phyloP scores from a whole-genome alignment of 768 basidiomycete species.

The Kwoniella europaea region DNA sequence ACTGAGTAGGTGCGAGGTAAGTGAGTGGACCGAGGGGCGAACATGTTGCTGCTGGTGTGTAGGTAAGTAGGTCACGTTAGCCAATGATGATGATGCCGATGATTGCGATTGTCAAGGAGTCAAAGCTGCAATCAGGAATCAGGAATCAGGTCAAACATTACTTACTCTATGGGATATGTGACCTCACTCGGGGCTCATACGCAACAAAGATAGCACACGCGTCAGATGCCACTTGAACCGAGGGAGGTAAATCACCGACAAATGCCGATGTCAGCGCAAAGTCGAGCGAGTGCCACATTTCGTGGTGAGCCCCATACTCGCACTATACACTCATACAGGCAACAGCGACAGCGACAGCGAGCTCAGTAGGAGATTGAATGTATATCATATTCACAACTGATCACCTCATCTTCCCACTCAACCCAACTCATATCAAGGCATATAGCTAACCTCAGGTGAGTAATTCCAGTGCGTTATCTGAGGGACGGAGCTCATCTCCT shows the following conservation, averaged over 20 bases:
- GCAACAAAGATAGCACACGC: slow-evolving; percentile 8
- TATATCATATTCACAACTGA: not conserved
- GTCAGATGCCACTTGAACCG: slow-evolving; percentile 14
- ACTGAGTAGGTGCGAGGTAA: slow-evolving; percentile 30
- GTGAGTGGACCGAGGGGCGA: slow-evolving; percentile 38
- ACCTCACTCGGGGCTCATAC: slow-evolving; percentile 3
- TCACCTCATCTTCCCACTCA: not conserved
- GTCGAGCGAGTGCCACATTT: not conserved
- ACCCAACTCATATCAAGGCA: not conserved
- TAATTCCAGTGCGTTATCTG: not conserved
- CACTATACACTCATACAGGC: no score
- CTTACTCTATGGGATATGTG: not conserved
- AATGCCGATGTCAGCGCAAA: not conserved
- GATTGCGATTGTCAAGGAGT: no score
- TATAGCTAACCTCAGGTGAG: slow-evolving; percentile 2
- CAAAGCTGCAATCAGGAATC: no score
- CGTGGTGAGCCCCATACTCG: slow-evolving; percentile 10
- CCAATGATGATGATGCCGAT: no score
- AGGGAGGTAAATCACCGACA: slow-evolving; percentile 6
- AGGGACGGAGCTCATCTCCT: no score
- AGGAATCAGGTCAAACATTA: slow-evolving; percentile 4
- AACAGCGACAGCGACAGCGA: not conserved
- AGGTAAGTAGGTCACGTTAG: no score
- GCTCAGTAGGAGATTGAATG: not conserved
- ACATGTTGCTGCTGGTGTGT: slow-evolving; percentile 28